Percentiles rank a stretch among this genome's conserved stretches.
Evolutionary conservation across 2,329 filamentous ascomycete genomes (phyloP).

Genomic region (Meredithiella fracta): DNA sequence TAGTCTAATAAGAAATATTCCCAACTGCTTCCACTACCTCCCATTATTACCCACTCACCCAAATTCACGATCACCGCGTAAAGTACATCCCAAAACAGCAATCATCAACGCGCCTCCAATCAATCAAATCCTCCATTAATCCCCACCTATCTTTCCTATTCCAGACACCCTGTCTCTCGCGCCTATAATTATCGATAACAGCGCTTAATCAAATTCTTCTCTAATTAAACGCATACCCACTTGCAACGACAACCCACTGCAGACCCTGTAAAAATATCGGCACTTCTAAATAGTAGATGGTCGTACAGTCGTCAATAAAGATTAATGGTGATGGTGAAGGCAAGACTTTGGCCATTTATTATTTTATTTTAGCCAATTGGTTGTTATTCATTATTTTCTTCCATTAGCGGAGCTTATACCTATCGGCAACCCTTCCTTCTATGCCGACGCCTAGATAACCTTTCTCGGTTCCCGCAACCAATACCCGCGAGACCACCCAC

Average conservation of each 20-base stretch:
- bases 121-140: background rate
- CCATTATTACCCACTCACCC: background rate
- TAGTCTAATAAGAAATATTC: too few species aligned
- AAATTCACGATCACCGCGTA: constrained; percentile 16
- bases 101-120: background rate
- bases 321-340: too few species aligned
- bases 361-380: too few species aligned
- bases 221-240: constrained; percentile 4
- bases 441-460: too few species aligned
- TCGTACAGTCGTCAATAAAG: background rate
- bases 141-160: too few species aligned
- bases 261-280: constrained; percentile 2
- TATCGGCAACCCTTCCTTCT: too few species aligned
- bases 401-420: too few species aligned
- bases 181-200: constrained; percentile 17
- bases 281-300: background rate
- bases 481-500: background rate
- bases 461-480: background rate
- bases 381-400: too few species aligned
- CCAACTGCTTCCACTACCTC: background rate
- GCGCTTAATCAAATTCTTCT: constrained; percentile 5
- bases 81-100: background rate
- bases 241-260: background rate
- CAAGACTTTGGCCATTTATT: too few species aligned
- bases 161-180: background rate